Conservation (phyloP, 2,329 filamentous ascomycete genomes). For the Colletotrichum agaves region DNA sequence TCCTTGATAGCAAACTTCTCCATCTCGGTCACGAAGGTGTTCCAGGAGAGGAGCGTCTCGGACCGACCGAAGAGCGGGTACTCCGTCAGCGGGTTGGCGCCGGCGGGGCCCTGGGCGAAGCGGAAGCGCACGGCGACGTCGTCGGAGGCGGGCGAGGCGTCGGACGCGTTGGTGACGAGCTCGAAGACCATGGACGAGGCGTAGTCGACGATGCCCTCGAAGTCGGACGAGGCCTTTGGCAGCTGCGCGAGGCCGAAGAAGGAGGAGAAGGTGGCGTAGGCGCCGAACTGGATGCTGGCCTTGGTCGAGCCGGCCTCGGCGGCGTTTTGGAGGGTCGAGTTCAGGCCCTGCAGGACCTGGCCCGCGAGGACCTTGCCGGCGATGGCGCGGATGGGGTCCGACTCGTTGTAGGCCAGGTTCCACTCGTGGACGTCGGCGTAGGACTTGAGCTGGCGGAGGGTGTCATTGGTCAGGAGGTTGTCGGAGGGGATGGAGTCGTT, state of each 20-base stretch:
- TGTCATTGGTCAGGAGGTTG: conserved; percentile 68
- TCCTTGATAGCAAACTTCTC: conserved; percentile 73
- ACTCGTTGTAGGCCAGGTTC: conserved; percentile 83
- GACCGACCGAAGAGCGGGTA: conserved; percentile 71
- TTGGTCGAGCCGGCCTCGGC: conserved; percentile 55
- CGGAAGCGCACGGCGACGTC: conserved; percentile 70
- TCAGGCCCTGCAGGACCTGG: conserved; percentile 64
- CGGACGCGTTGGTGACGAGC: conserved; percentile 66
- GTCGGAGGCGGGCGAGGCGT: conserved; percentile 51
- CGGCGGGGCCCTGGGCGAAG: conserved; percentile 68
- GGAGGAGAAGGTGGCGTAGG: conserved; percentile 70
- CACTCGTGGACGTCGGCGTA: conserved; percentile 85
- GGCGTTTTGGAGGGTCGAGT: conserved; percentile 56
- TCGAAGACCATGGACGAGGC: conserved; percentile 86
- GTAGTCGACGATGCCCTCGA: conserved; percentile 85
- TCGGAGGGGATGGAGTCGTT: conserved; percentile 68
- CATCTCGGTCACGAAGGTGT: conserved; percentile 73
- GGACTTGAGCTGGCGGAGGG: conserved; percentile 72
- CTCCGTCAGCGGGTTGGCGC: conserved; percentile 59
- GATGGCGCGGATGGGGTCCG: conserved; percentile 72
- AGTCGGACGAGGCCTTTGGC: conserved; percentile 64
- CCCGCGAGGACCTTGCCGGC: conserved; percentile 67
- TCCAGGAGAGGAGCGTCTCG: conserved; percentile 71
- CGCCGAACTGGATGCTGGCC: conserved; percentile 67
- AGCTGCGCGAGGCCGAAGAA: conserved; percentile 71